These are phyloP conservation scores for Saitozyma podzolica DNA, from an alignment of 768 basidiomycete genomes.

Conservation along the genomic window DNA sequence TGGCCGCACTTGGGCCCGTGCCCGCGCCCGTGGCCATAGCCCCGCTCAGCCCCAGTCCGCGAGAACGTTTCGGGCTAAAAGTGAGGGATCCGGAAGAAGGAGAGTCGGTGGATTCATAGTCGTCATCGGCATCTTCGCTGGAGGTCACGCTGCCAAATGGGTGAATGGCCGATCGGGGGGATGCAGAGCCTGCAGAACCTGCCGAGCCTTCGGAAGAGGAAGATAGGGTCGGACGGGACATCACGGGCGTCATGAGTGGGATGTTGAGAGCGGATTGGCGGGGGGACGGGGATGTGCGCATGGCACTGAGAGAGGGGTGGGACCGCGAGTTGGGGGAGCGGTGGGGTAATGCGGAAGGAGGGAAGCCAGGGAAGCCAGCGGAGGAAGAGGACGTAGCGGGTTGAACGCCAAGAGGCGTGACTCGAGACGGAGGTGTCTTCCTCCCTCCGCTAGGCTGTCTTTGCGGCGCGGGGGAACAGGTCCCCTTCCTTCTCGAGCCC, in stretches of 20 bases:
- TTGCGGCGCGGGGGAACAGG: too few species aligned
- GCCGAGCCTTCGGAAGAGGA: neutral
- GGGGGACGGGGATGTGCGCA: conserved; percentile 12
- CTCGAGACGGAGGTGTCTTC: conserved; percentile 17
- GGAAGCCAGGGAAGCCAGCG: neutral
- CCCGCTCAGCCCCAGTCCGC: conserved; percentile 2
- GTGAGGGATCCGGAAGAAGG: conserved; percentile 35
- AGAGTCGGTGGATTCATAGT: conserved; percentile 32
- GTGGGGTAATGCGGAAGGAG: neutral
- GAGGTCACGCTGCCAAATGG: conserved; percentile 13
- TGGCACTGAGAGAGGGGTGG: conserved; percentile 12
- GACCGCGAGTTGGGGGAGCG: conserved; percentile 6
- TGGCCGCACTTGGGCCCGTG: neutral
- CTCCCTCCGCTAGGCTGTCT: neutral
- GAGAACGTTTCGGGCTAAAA: conserved; percentile 24
- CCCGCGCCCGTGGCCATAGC: conserved; percentile 1
- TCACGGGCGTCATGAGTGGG: conserved; percentile 11
- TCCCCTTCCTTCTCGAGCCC: neutral
- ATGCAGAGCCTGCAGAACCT: conserved; percentile 1
- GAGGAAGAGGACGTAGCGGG: neutral
- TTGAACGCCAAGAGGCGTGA: conserved; percentile 2
- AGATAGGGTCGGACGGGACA: conserved; percentile 2
- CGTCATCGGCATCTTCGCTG: conserved; percentile 45
- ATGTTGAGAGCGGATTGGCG: neutral
- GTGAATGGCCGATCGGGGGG: neutral